Base-by-base conservation (phyloP, 179 eudicot species). In the Amaranthus tricolor region DNA sequence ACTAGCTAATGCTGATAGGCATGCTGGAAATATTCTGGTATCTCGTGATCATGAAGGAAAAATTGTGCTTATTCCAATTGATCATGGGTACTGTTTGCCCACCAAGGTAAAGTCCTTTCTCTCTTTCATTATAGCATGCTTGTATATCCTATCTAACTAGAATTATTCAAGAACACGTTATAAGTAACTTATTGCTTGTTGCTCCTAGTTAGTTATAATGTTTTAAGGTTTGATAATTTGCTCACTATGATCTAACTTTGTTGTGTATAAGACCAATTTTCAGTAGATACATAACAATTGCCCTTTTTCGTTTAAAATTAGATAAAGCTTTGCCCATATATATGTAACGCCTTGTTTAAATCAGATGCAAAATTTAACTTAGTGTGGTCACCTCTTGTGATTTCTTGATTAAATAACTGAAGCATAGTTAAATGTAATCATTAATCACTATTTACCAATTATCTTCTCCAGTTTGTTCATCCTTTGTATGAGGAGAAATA, bases 41-140 rank as follows among this genome's bases (percentile, higher is more conserved):
- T 81, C 68, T 71, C 74, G 74, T 86, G 85, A 83, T 74, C 79
- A 66, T 20, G 81, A 82, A 21, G 87, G 84, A 72, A 85, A 61
- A 71, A 76, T 86, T 48, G 55, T 54, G 67, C 89, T 91, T 7
- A 78, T 85, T 62, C 93, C 96, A 11, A 91, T 91, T 66, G 91
- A 91, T 79, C 96, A 91, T 77, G 93, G 96, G n/a, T 91, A 91
- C 80, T 89, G 96, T 85, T 74, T 91, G 79, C 96, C 93, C 73
- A 90, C 82, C 82, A 89, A 80, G 81, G 93, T 91, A 85, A 83
- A 85, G 57, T 16, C 20, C 54, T 47, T 70, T 52, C 43, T 61
- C 19, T n/a, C 43, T 52, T 62, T 67, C 60, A 21, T 72, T 48
- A 54, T 40, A 62, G 43, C 20, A 62, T 43, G 75, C 61, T 21